These are phyloP conservation scores for Aspergillus sp. DNA, from an alignment of 2,329 filamentous ascomycete genomes.

Conservation along the genomic window DNA sequence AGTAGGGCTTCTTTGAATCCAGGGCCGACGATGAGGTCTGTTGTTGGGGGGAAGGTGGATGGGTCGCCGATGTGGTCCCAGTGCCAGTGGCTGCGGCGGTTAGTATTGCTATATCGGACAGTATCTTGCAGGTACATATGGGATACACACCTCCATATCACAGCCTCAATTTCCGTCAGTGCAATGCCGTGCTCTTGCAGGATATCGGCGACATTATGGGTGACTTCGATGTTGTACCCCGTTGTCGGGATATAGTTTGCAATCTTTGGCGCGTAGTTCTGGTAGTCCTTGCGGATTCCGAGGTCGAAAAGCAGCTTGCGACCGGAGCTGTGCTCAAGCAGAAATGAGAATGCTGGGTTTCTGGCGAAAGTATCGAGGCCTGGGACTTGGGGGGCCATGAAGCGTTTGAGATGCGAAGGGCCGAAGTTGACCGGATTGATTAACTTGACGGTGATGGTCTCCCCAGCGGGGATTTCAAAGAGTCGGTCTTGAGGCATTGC, in stretches of 20 bases:
- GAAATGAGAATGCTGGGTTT: slow-evolving; percentile 4
- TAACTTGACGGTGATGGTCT: neutral
- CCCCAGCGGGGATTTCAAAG: slow-evolving; percentile 1
- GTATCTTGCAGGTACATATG: no score
- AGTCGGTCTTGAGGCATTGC: neutral
- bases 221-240: slow-evolving; percentile 19
- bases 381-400: slow-evolving; percentile 7
- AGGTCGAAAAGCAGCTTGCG: slow-evolving; percentile 30
- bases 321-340: slow-evolving; percentile 5
- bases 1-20: slow-evolving; percentile 20
- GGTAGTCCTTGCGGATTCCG: slow-evolving; percentile 31
- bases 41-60: slow-evolving; percentile 22
- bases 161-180: slow-evolving; percentile 22
- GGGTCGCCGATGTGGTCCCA: slow-evolving; percentile 31
- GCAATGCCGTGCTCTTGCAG: slow-evolving; percentile 19
- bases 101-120: no score
- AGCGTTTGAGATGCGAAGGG: slow-evolving; percentile 5
- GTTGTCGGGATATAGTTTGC: slow-evolving; percentile 19
- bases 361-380: slow-evolving; percentile 2
- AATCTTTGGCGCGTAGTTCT: slow-evolving; percentile 25
- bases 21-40: slow-evolving; percentile 25
- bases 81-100: slow-evolving; percentile 31
- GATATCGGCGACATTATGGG: slow-evolving; percentile 26
- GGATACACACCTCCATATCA: slow-evolving; percentile 23
- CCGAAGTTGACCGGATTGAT: slow-evolving; percentile 9